Base-by-base conservation (phyloP, 768 basidiomycete species). In the Amanita rubescens region DNA sequence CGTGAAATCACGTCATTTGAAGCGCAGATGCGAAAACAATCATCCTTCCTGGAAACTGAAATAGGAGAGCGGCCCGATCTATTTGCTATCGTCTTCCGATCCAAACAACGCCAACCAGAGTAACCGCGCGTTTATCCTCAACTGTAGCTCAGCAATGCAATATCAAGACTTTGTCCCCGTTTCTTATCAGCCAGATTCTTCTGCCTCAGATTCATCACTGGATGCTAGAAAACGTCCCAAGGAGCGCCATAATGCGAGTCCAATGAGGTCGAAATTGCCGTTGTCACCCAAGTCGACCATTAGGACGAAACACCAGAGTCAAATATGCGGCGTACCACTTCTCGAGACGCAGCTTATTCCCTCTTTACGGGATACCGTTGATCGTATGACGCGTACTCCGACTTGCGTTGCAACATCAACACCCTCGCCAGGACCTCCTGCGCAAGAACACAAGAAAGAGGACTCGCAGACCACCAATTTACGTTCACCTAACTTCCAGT, bases 291-390 rank as follows among this genome's bases (percentile, higher is more conserved):
- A 55, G 42, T 32, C 59, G 12, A 53, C 37, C 46, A 53, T 58
- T 38, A 59, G 55, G 19, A 58, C 57, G 5, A 69, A 66, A 51
- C 68, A 69, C 33, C 67, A 70, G 57, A 79, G 75, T 57, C 70
- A 77, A 49, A 65, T 79, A 15, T 71, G 67, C 10, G 80, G 80
- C 49, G 67, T 87, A 3, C 80, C 82, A 5, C 69, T 81, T 24
- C 63, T 87, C 27, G 86, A 90, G 57, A 70, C 79, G 0, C 78
- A 85, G 24, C 71, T 89, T 3, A 65, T 89, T 34, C 87, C 87
- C 8, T 83, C 85, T 15, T 70, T 90, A 33, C 74, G 79, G 38
- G 86, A 88, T 53, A 90, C 87, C 0, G 76, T 90, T 34, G 78
- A 84, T 59, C 77, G 80, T 43, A 90, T 89, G 87, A 89, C 87